Base-by-base conservation (phyloP, 148 eudicot genomes). In the Salicornia ramosissima region DNA sequence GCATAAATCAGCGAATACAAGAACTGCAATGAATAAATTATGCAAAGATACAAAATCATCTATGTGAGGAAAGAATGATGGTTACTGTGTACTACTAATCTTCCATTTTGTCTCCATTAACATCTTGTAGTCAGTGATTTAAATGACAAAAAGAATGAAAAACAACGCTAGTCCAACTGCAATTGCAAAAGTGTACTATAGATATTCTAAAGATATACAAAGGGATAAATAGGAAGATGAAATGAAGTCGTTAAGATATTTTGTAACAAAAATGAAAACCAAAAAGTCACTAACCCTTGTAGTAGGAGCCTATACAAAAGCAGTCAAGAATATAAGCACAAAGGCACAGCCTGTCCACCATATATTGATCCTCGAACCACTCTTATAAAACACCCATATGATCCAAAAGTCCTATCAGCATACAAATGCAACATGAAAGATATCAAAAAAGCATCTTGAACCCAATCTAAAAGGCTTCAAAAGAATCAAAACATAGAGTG, bases 1-100 rank as follows among this genome's bases (percentile, higher is more conserved):
- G 98, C 97, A 71, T 89, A 87, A 70, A 93, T 89, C 15, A 93
- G 88, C 68, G n/a, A n/a, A n/a, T n/a, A 93, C 92, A 74, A 97
- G 98, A 30, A 90, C 94, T 33, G 83, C 91, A 42, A 93, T 88
- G 74, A 92, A 92, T 31, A 92, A 84, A 56, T 86, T 76, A 71
- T 80, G 72, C 79, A 93, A 70, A 45, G 95, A 85, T 25, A 86
- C 46, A 64, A 85, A 52, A 68, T 70, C 65, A 5, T 74, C 66
- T 50, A 88, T 81, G 64, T 76, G 84, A 50, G 98, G 98, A 77
- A 88, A 78, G 80, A 88, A 74, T 58, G 89, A 72, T 6, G 98
- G 96, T 78, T 81, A 79, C 56, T 72, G 70, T 28, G 87, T n/a
- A n/a, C n/a, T n/a, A n/a, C n/a, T n/a, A n/a, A n/a, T n/a, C n/a